Evolutionary conservation across 805 yeast genomes (phyloP).

Genomic region (Nakazawaea holstii): DNA sequence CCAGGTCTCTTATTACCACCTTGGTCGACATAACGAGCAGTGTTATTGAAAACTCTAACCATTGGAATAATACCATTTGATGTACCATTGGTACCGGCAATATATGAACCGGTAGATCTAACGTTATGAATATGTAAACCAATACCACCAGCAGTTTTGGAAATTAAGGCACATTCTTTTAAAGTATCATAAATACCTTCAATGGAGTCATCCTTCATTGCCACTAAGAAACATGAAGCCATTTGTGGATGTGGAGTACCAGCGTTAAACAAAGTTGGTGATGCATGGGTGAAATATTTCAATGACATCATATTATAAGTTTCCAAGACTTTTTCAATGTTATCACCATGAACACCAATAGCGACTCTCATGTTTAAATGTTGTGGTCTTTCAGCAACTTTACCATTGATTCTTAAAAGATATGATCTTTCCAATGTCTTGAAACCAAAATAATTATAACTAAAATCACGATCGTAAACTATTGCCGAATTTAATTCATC

Average conservation of each 20-base stretch:
- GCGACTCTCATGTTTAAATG: constrained; percentile 88
- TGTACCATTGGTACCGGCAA: constrained; percentile 88
- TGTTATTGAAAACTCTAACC: constrained; percentile 90
- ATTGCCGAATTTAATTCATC: constrained; percentile 66
- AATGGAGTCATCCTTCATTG: constrained; percentile 91
- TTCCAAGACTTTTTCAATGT: constrained; percentile 62
- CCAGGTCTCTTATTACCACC: constrained; percentile 99
- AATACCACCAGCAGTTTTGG: constrained; percentile 94
- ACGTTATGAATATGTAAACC: constrained; percentile 88
- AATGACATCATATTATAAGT: constrained; percentile 85
- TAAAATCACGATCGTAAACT: constrained; percentile 67
- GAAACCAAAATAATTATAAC: constrained; percentile 81
- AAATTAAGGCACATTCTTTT: constrained; percentile 82
- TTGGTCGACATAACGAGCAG: constrained; percentile 96
- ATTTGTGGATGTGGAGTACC: constrained; percentile 83
- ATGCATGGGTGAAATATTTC: constrained; percentile 87
- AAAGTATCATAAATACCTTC: constrained; percentile 92
- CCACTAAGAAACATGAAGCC: constrained; percentile 88
- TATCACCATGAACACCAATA: constrained; percentile 77
- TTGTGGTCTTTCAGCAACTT: constrained; percentile 88
- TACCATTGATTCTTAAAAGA: constrained; percentile 56
- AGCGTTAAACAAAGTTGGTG: constrained; percentile 92
- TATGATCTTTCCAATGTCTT: constrained; percentile 90
- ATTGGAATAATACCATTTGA: constrained; percentile 95
- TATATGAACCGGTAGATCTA: constrained; percentile 79